phyloP scores from a whole-genome alignment of 2,329 filamentous ascomycete species.

The Fusarium transvaalense region DNA sequence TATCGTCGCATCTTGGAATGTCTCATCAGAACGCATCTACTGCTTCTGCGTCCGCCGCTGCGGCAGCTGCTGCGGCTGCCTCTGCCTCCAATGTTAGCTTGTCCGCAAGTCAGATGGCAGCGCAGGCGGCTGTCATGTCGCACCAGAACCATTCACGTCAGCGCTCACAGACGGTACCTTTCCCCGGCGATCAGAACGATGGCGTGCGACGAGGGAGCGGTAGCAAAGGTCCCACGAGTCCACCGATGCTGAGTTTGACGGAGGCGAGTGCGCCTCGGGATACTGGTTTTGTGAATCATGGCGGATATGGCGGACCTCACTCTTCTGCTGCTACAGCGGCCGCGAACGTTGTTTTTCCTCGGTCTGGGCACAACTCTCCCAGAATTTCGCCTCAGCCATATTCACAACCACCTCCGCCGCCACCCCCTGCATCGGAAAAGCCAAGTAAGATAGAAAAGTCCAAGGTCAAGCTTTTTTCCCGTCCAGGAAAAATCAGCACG shows the following conservation, averaged over 20 bases:
- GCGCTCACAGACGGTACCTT: conserved; percentile 79
- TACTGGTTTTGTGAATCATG: conserved; percentile 62
- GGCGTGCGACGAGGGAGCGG: conserved; percentile 59
- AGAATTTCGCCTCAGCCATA: conserved; percentile 54
- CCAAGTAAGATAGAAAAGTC: conserved; percentile 74
- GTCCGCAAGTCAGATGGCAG: conserved; percentile 82
- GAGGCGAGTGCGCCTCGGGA: conserved; percentile 74
- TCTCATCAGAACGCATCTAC: conserved; percentile 50
- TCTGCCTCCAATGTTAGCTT: conserved; percentile 56
- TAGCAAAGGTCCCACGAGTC: conserved; percentile 66
- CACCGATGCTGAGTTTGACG: conserved; percentile 73
- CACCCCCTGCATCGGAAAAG: conserved; percentile 64
- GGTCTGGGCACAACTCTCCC: conserved; percentile 69
- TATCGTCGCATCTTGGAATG: conserved; percentile 64
- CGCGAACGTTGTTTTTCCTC: conserved; percentile 79
- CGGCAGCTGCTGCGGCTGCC: conserved; percentile 54
- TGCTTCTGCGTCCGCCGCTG: conserved; percentile 34
- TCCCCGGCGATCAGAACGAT: conserved; percentile 62
- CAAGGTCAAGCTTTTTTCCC: conserved; percentile 85
- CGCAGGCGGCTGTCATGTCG: conserved; percentile 80
- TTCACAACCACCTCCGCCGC: conserved; percentile 56
- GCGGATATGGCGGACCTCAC: conserved; percentile 67
- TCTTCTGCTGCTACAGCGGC: conserved; percentile 75
- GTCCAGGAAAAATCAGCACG: conserved; percentile 79
- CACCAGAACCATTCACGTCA: conserved; percentile 70